Base-by-base conservation (phyloP, 1,284 basidiomycete genomes). In the Ceratorhiza oryzae-sativae region DNA sequence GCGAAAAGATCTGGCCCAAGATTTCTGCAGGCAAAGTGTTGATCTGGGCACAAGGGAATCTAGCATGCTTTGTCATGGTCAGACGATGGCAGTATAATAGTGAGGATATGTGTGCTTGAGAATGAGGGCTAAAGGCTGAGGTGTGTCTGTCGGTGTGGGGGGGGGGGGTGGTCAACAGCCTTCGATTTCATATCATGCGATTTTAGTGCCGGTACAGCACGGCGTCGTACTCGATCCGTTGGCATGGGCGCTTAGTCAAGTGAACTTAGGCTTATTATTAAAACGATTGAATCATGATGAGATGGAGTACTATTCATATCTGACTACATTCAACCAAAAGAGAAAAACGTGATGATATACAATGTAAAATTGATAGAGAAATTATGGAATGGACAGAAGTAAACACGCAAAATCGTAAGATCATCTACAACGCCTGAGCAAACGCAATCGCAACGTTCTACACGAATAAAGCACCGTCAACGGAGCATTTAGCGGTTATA, bases 371-470 rank as follows among this genome's bases (percentile, higher is more conserved):
- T 25, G 39, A 13, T 13, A 39, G 27, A 41, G 23, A 25, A 27
- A 49, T n/a, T n/a, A n/a, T n/a, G n/a, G n/a, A n/a, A n/a, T n/a
- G n/a, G n/a, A n/a, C n/a, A n/a, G n/a, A n/a, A n/a, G n/a, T n/a
- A n/a, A n/a, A n/a, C n/a, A n/a, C n/a, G n/a, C n/a, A 30, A 46
- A 42, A 20, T 48, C 42, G 34, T 30, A 6, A 34, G 23, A 32
- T 60, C 34, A 46, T 51, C 42, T 53, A 67, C 23, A 60, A 72
- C 18, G 71, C 71, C 62, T 72, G 71, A 34, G 73, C 71, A 18
- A 73, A 73, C 27, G 72, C 73, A 55, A 75, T 65, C 41, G 91
- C 91, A 74, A 91, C 87, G 75, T 87, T 92, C 89, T 92, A 73
- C 1, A 72, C 67, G 51, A 61, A 70, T 20, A 62, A 72, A 79